phyloP scores from a whole-genome alignment of 495 filamentous ascomycete genomes.

The Chaetomium cochliodes region DNA sequence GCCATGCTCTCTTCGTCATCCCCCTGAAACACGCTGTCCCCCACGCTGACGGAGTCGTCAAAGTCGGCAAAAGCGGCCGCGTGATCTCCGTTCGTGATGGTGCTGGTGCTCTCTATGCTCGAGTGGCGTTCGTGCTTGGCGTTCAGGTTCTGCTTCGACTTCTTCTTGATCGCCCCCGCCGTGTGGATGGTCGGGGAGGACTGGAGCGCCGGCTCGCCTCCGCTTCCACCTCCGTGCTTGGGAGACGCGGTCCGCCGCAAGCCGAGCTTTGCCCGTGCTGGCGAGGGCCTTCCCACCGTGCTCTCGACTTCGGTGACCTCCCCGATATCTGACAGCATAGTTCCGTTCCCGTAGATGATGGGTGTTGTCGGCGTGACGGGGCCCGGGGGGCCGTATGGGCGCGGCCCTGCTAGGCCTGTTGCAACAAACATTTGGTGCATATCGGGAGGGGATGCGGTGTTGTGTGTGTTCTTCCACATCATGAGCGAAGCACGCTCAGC shows the following conservation, averaged over 20 bases:
- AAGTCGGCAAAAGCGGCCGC: slow-evolving; percentile 52
- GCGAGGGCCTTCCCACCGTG: slow-evolving; percentile 41
- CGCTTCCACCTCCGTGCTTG: slow-evolving; percentile 24
- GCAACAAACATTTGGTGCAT: slow-evolving; percentile 37
- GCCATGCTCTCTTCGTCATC: slow-evolving; percentile 60
- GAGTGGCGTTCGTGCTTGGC: slow-evolving; percentile 40
- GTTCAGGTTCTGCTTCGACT: slow-evolving; percentile 38
- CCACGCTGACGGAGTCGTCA: slow-evolving; percentile 56
- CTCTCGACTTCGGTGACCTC: slow-evolving; percentile 65
- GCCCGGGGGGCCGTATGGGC: slow-evolving; percentile 48
- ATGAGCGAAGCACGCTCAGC: slow-evolving; percentile 39
- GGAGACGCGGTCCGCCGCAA: slow-evolving; percentile 22
- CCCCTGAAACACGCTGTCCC: slow-evolving; percentile 57
- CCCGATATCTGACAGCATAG: slow-evolving; percentile 70
- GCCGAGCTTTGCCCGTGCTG: slow-evolving; percentile 22
- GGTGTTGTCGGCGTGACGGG: slow-evolving; percentile 55
- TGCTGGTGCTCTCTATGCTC: slow-evolving; percentile 52
- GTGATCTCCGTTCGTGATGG: slow-evolving; percentile 49
- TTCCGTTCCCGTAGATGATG: slow-evolving; percentile 61
- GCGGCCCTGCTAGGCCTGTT: slow-evolving; percentile 24
- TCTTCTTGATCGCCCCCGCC: slow-evolving; percentile 39
- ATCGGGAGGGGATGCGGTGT: slow-evolving; percentile 34
- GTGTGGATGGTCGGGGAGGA: slow-evolving; percentile 42
- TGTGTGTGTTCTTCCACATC: slow-evolving; percentile 49
- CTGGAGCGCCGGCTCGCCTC: slow-evolving; percentile 29